phyloP scores from a whole-genome alignment of 345 rosid genomes.

The Camelina hispida region DNA sequence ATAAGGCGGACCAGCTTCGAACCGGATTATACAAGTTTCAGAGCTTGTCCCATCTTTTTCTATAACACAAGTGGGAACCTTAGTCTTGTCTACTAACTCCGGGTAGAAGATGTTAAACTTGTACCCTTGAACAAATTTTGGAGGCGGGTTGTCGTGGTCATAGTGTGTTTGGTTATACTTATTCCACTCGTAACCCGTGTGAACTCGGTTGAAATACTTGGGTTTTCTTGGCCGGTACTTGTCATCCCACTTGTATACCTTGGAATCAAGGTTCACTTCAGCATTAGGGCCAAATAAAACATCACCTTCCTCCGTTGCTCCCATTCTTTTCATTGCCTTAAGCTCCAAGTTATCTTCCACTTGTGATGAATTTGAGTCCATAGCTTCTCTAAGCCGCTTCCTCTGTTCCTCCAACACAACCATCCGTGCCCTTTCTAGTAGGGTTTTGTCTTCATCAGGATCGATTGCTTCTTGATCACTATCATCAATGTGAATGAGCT shows the following conservation, averaged over 20 bases:
- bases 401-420: constrained; percentile 72
- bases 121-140: constrained; percentile 89
- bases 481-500: constrained; percentile 77
- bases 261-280: constrained; percentile 83
- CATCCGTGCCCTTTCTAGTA: constrained; percentile 66
- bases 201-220: constrained; percentile 86
- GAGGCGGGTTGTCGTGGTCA: constrained; percentile 96
- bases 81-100: constrained; percentile 78
- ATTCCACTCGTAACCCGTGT: constrained; percentile 97
- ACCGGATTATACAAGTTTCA: constrained; percentile 84
- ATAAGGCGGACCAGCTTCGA: constrained; percentile 90
- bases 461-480: constrained; percentile 75
- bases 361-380: constrained; percentile 68
- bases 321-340: constrained; percentile 94
- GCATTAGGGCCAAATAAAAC: constrained; percentile 87
- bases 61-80: constrained; percentile 70
- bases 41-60: constrained; percentile 78
- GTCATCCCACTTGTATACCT: constrained; percentile 99
- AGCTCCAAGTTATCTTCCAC: constrained; percentile 80
- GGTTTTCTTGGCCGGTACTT: constrained; percentile 92
- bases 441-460: constrained; percentile 87
- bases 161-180: constrained; percentile 92
- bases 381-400: constrained; percentile 71
- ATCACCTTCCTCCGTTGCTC: constrained; percentile 90
- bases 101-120: constrained; percentile 95